A percentile compares a stretch with the other conserved stretches of the same genome.
These are phyloP conservation scores for Melaleuca alternifolia DNA, from an alignment of 345 rosid species.

Conservation along the genomic window DNA sequence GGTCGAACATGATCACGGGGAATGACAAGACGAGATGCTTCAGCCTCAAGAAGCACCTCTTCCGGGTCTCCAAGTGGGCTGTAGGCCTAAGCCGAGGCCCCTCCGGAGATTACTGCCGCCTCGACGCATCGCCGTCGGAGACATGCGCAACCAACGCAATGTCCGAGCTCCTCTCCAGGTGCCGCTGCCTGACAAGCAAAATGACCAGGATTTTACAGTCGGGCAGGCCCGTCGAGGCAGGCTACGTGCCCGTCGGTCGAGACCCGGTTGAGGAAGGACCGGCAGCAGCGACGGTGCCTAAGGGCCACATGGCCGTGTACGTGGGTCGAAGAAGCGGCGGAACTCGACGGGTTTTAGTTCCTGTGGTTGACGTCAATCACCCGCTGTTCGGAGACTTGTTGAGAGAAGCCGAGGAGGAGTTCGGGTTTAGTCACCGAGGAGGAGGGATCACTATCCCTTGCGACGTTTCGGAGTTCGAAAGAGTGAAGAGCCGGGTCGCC, in stretches of 20 bases:
- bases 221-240: slow-evolving; percentile 2
- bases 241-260: neutral
- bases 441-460: neutral
- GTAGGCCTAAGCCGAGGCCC: neutral
- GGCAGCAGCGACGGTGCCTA: slow-evolving; percentile 30
- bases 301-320: slow-evolving; percentile 64
- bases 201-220: slow-evolving; percentile 1
- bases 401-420: neutral
- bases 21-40: slow-evolving; percentile 36
- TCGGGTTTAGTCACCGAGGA: neutral
- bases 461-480: neutral
- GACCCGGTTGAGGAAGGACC: slow-evolving; percentile 15
- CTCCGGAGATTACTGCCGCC: neutral
- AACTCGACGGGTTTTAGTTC: neutral
- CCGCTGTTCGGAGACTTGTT: neutral
- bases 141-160: slow-evolving; percentile 9
- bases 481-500: neutral
- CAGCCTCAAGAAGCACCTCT: slow-evolving; percentile 37
- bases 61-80: slow-evolving; percentile 37
- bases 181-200: slow-evolving; percentile 39
- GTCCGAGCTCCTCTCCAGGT: slow-evolving; percentile 45
- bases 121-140: neutral
- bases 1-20: slow-evolving; percentile 10
- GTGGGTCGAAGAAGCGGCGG: slow-evolving; percentile 25
- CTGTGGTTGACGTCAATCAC: neutral